Evolutionary conservation across 441 rosid genomes (phyloP).

Genomic region (Rhodomyrtus psidioides): DNA sequence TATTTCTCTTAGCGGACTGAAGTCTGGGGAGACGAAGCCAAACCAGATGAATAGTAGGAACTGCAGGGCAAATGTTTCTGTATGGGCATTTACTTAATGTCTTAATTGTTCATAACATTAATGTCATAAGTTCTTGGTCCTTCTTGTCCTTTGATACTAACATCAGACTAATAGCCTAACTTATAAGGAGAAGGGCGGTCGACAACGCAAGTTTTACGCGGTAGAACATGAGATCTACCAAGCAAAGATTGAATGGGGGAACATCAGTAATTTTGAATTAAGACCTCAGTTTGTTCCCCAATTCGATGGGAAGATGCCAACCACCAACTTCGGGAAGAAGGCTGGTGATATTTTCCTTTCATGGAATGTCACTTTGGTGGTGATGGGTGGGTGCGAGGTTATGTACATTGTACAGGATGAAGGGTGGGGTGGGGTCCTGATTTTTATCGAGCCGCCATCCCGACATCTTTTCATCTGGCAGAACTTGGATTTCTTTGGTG

Average conservation of each 20-base stretch:
- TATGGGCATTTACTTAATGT: too few relatives aligned
- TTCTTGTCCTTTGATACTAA: background rate
- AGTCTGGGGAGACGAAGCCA: background rate
- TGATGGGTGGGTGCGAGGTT: background rate
- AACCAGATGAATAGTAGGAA: background rate
- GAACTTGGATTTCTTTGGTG: background rate
- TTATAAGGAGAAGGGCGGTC: background rate
- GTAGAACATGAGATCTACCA: background rate
- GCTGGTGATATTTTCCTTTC: background rate
- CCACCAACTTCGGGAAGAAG: background rate
- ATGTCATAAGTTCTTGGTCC: background rate
- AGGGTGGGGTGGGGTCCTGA: background rate
- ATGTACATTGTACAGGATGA: background rate
- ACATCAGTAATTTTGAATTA: background rate
- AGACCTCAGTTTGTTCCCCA: background rate
- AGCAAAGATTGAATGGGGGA: background rate
- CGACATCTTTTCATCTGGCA: background rate
- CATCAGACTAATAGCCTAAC: background rate
- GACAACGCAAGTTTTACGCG: too few relatives aligned
- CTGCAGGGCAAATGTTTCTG: background rate
- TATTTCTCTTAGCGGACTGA: background rate
- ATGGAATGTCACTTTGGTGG: background rate
- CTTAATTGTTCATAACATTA: background rate
- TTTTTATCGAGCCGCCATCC: background rate
- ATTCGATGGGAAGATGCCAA: background rate